Evolutionary conservation across 257 asterid genomes (phyloP).

Genomic region (Agastache rugosa): DNA sequence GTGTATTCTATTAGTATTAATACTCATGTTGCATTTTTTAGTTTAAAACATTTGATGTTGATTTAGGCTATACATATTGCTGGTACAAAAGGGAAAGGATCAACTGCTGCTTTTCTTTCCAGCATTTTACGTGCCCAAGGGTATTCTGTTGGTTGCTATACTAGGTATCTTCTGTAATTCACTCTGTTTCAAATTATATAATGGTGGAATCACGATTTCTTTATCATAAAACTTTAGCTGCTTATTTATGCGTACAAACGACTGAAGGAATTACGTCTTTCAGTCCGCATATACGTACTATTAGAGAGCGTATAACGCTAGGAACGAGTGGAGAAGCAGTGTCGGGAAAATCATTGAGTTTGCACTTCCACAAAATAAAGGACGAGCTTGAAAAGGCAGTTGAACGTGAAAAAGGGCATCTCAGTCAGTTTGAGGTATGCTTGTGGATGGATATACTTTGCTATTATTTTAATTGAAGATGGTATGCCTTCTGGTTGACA

Average conservation of each 20-base stretch:
- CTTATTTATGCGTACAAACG: conserved; percentile 25
- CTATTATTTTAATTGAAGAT: conserved; percentile 20
- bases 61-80: conserved; percentile 83
- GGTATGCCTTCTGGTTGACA: conserved; percentile 9
- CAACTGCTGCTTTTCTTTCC: conserved; percentile 89
- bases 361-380: conserved; percentile 67
- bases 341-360: conserved; percentile 58
- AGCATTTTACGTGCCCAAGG: conserved; percentile 87
- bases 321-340: conserved; percentile 76
- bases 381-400: conserved; percentile 60
- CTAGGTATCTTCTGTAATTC: conserved; percentile 59
- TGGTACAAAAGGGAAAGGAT: conserved; percentile 98
- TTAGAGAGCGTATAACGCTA: conserved; percentile 89
- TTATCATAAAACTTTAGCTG: conserved; percentile 8
- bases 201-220: conserved; percentile 18
- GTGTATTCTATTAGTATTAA: not conserved
- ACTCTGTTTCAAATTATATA: conserved; percentile 19
- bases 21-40: not conserved
- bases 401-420: conserved; percentile 64
- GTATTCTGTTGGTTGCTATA: conserved; percentile 89
- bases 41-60: conserved; percentile 19
- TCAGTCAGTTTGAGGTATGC: conserved; percentile 92
- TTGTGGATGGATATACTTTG: conserved; percentile 19
- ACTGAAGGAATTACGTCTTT: conserved; percentile 35
- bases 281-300: conserved; percentile 92